These are phyloP conservation scores for Murraya koenigii DNA, from an alignment of 345 rosid species.

Conservation along the genomic window DNA sequence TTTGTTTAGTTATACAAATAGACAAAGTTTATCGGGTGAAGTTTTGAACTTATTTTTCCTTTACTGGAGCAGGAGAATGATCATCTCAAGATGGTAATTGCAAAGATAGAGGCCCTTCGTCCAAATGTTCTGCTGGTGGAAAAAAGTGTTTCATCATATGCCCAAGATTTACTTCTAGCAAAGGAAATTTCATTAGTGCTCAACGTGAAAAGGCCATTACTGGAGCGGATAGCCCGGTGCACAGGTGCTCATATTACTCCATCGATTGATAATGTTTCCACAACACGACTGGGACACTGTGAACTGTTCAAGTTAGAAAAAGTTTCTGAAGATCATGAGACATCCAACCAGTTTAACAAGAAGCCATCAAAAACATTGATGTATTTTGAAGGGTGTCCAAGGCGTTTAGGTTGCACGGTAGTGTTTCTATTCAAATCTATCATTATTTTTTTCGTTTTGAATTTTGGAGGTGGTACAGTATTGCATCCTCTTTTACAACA, in stretches of 20 bases:
- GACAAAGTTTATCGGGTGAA: constrained; percentile 1
- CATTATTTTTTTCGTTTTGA: not conserved
- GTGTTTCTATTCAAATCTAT: constrained; percentile 9
- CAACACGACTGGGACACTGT: constrained; percentile 72
- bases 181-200: constrained; percentile 93
- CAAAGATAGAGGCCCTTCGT: constrained; percentile 82
- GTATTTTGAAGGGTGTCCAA: constrained; percentile 99
- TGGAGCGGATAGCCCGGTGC: constrained; percentile 89
- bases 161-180: constrained; percentile 73
- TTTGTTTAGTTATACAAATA: constrained; percentile 2
- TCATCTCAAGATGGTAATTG: constrained; percentile 76
- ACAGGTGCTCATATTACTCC: constrained; percentile 81
- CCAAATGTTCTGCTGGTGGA: constrained; percentile 95
- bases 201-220: constrained; percentile 76
- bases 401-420: constrained; percentile 99
- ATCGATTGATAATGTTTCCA: constrained; percentile 58
- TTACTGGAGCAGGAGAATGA: constrained; percentile 66
- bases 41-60: constrained; percentile 12
- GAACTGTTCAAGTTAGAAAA: constrained; percentile 77
- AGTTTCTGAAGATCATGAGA: constrained; percentile 78
- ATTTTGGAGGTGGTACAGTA: not conserved
- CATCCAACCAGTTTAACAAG: constrained; percentile 54
- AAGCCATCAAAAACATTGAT: constrained; percentile 88
- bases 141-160: constrained; percentile 86
- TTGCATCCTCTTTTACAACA: not conserved